These are phyloP conservation scores for Coemansia sp. DNA, from an alignment of 192 early-diverging fungal species.

Conservation along the genomic window DNA sequence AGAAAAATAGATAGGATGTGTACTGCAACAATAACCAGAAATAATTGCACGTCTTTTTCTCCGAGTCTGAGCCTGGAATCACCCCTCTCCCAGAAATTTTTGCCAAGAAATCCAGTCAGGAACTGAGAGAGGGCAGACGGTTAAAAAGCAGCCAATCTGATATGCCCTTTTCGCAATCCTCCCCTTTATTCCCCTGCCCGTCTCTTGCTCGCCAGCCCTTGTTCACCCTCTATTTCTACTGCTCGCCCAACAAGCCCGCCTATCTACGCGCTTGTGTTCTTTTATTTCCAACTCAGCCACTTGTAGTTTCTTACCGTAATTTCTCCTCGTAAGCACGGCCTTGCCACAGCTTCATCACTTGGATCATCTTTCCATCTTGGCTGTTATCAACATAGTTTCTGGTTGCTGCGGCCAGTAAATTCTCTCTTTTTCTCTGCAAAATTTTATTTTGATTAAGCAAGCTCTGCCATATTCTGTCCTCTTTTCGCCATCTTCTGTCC, in stretches of 20 bases:
- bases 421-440: not conserved
- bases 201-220: not conserved
- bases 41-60: conserved; percentile 1
- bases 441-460: not conserved
- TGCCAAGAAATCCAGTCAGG: conserved; percentile 17
- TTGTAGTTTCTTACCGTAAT: conserved; percentile 6
- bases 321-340: not conserved
- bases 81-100: not conserved
- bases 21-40: not conserved
- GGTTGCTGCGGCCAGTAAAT: conserved; percentile 1
- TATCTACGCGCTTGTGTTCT: not conserved
- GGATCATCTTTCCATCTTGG: not conserved
- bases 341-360: not conserved
- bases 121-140: not conserved
- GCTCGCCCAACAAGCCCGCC: not conserved
- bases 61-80: conserved; percentile 1
- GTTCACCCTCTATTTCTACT: not conserved
- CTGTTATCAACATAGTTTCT: conserved; percentile 1
- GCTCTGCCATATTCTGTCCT: not conserved
- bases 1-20: conserved; percentile 2
- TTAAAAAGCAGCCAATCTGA: conserved; percentile 19
- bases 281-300: not conserved
- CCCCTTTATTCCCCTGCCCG: not conserved
- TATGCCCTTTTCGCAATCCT: not conserved
- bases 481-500: not conserved